These are phyloP conservation scores for Tulasnella sp. DNA, from an alignment of 768 basidiomycete genomes.

Conservation along the genomic window DNA sequence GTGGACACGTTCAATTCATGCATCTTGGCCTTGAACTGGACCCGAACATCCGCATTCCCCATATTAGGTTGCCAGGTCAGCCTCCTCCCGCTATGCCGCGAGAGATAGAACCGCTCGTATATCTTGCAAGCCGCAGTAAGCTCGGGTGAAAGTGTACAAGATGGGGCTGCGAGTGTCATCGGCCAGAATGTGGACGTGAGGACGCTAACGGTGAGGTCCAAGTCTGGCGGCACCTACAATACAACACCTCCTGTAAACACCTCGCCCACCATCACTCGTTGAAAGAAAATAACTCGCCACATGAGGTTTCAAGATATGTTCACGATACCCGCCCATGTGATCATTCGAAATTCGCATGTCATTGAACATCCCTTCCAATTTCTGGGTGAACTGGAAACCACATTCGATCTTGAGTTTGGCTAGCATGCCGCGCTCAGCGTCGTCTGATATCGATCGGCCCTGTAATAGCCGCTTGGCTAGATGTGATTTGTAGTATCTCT, in stretches of 20 bases:
- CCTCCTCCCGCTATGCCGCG: conserved; percentile 78
- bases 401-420: conserved; percentile 95
- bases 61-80: conserved; percentile 86
- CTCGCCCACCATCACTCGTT: neutral
- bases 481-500: conserved; percentile 94
- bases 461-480: conserved; percentile 85
- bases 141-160: conserved; percentile 55
- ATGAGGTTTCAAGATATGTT: conserved; percentile 40
- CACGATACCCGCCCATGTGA: conserved; percentile 65
- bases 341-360: conserved; percentile 88
- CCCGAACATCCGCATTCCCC: conserved; percentile 83
- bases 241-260: neutral
- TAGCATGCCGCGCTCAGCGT: conserved; percentile 95
- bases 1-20: conserved; percentile 94
- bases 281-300: conserved; percentile 38
- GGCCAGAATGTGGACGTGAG: conserved; percentile 99
- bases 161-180: conserved; percentile 48
- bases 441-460: conserved; percentile 85
- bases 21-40: conserved; percentile 61
- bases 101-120: conserved; percentile 85
- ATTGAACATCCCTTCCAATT: conserved; percentile 97
- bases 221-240: conserved; percentile 47
- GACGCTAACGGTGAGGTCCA: conserved; percentile 80
- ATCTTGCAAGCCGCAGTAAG: conserved; percentile 57
- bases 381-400: conserved; percentile 94